Evolutionary conservation across 768 basidiomycete genomes (phyloP), one percentile per base, ranked within the genome.

Genomic region (Chalciporus chontae): DNA sequence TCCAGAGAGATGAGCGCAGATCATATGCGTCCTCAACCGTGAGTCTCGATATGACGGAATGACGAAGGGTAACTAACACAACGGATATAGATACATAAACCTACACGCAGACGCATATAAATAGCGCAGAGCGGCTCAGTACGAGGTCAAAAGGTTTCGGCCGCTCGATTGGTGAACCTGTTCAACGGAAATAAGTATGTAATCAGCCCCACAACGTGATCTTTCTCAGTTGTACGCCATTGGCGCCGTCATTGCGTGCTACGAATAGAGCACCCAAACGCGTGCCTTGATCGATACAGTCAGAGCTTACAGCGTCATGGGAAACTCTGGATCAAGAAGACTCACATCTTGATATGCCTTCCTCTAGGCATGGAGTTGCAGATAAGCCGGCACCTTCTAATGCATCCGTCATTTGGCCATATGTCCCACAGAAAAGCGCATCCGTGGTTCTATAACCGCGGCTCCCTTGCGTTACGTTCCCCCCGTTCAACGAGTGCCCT

Each of bases 211-310:
- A 73, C 29, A 75, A 42, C 0, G 73, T 73, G 7, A 75, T 63
- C 52, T 71, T 72, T 52, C 57, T 65, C 48, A 75, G 53, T 50
- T 73, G 71, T 7, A 75, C 57, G 13, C 52, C 62, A n/a, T 59
- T 62, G 8, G 43, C 23, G 3, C 63, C 67, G n/a, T 55, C 52
- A 31, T 57, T 63, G 34, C 59, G 68, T 34, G 67, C 70, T 29
- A 75, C 70, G 45, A 75, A 74, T 17, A 75, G 50, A 8, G 71
- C 72, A 17, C 73, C 73, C 17, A 74, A 51, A n/a, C 69, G 69
- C 15, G 70, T 71, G 40, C 68, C 73, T 74, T 43, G n/a, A 40
- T 31, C 5, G 24, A 19, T 18, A 47, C 10, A 9, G 44, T 47
- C 34, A 38, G 24, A 26, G 34, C 32, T 18, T 41, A 26, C 51